Evolutionary conservation across 2,329 filamentous ascomycete genomes (phyloP).

Genomic region (Geosmithia morbida): DNA sequence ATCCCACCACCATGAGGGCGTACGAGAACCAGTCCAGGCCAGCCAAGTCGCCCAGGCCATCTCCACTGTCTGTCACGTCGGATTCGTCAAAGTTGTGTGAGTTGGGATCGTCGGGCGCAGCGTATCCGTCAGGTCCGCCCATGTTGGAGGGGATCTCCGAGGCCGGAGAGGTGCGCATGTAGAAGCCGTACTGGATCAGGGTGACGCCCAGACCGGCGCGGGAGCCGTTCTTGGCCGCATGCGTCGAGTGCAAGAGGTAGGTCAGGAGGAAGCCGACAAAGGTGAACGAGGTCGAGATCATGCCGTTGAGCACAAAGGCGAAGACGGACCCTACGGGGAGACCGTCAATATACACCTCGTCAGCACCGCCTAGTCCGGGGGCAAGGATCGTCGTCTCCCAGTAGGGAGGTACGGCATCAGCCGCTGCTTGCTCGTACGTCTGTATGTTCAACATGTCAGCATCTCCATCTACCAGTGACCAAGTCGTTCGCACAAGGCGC

Average conservation of each 20-base stretch:
- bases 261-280: constrained; percentile 95
- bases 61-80: constrained; percentile 37
- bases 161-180: constrained; percentile 58
- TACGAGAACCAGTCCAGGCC: constrained; percentile 85
- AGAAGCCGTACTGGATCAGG: constrained; percentile 91
- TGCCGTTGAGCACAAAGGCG: constrained; percentile 80
- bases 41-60: constrained; percentile 41
- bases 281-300: constrained; percentile 97
- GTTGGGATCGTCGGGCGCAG: constrained; percentile 74
- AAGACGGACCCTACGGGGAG: constrained; percentile 83
- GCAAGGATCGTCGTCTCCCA: constrained; percentile 98
- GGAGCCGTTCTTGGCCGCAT: constrained; percentile 95
- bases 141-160: constrained; percentile 27
- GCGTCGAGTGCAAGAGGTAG: constrained; percentile 93
- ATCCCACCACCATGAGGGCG: constrained; percentile 88
- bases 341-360: constrained; percentile 95
- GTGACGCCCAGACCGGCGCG: constrained; percentile 89
- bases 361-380: constrained; percentile 73
- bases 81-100: constrained; percentile 75
- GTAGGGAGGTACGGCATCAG: constrained; percentile 90
- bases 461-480: constrained; percentile 1
- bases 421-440: constrained; percentile 97
- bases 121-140: constrained; percentile 41
- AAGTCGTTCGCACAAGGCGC: neutral
- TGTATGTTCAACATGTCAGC: constrained; percentile 26